phyloP scores from a whole-genome alignment of 2,329 filamentous ascomycete species.

The Leptographium galeiforme region DNA sequence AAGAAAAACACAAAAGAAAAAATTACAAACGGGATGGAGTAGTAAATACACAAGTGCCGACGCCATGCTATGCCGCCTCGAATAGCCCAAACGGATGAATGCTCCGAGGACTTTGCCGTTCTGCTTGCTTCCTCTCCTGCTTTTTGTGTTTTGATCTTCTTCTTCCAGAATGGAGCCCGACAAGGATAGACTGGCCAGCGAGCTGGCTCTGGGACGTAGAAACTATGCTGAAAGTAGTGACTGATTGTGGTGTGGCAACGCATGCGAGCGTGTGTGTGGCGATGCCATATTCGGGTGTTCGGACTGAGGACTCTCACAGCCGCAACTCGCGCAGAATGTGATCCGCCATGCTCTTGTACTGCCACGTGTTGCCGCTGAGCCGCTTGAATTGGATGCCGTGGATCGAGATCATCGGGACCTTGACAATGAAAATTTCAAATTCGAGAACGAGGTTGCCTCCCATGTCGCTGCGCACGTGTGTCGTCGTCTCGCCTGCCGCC shows the following conservation, averaged over 20 bases:
- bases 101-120: neutral
- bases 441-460: constrained; percentile 72
- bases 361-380: constrained; percentile 89
- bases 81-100: neutral
- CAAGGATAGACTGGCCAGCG: too few species aligned
- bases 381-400: constrained; percentile 99
- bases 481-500: constrained; percentile 73
- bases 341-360: constrained; percentile 97
- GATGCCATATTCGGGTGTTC: too few species aligned
- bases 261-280: too few species aligned
- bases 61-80: neutral
- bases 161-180: neutral
- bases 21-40: neutral
- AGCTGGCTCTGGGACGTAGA: too few species aligned
- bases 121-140: neutral
- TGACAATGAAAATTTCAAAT: constrained; percentile 96
- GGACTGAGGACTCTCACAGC: constrained; percentile 36
- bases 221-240: too few species aligned
- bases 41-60: neutral
- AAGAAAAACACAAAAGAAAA: neutral
- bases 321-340: constrained; percentile 79
- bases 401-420: constrained; percentile 81
- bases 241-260: too few species aligned
- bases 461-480: constrained; percentile 80
- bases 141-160: neutral